Evolutionary conservation across 2,329 filamentous ascomycete species (phyloP), one percentile per base, ranked within the genome.

Genomic region (Aspergillus melleus): DNA sequence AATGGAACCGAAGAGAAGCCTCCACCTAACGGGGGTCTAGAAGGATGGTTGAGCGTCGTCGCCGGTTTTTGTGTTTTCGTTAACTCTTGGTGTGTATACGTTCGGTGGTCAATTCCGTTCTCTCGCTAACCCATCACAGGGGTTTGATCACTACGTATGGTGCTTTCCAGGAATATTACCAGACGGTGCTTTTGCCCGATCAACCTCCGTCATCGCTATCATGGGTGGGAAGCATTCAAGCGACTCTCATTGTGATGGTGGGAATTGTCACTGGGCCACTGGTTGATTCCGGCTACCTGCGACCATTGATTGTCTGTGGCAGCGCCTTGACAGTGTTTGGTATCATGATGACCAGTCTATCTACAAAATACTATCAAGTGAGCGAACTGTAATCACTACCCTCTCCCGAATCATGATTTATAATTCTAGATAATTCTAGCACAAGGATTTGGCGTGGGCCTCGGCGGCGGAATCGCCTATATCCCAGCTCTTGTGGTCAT

Each of bases 121-220:
- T 26, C 16, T 44, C 24, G 14, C 36, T 6, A n/a, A 49, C 20
- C 20, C 11, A n/a, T 39, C 8, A 4, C 12, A 73, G 70, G 71
- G 80, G 80, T 1, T 68, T 81, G 2, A 67, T 81, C 26, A 79
- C 79, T 32, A 77, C 74, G 1, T 83, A 80, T 64, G 81, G 81
- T 9, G 76, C 78, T 12, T 83, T 80, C 58, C 80, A 83, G 61
- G 75, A 76, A 20, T 83, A 79, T 62, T 84, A 83, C 69, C 73
- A 76, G 51, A 73, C 69, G 4, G 66, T 61, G 3, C 68, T 79
- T 1, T 70, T 81, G 3, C 62, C 69, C 36, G 59, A 65, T 39
- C 60, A 72, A 57, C 67, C 73, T 1, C 72, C 77, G 10, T 81
- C 78, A n/a, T 52, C 72, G 3, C 80, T 83, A 58, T 80, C 80